Percentiles rank a stretch among this genome's conserved stretches.
phyloP scores from a whole-genome alignment of 805 yeast genomes.

The Candida jianshihensis region DNA sequence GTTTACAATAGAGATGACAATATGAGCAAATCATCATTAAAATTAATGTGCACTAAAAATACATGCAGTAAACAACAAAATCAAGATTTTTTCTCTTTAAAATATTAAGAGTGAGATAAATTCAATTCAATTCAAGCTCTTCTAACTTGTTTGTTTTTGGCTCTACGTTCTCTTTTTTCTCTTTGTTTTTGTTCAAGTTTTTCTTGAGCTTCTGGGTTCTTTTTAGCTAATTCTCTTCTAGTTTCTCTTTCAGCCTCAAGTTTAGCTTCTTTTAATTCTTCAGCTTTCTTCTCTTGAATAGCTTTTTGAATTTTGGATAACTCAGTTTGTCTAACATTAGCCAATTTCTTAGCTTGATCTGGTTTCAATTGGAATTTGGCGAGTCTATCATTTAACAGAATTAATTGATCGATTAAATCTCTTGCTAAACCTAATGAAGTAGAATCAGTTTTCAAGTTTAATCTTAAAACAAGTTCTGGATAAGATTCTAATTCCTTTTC shows the following conservation, averaged over 20 bases:
- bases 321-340: conserved; percentile 72
- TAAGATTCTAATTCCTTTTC: conserved; percentile 47
- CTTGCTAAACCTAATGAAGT: conserved; percentile 44
- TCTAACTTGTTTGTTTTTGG: conserved; percentile 36
- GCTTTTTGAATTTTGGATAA: conserved; percentile 59
- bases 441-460: conserved; percentile 42
- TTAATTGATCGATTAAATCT: conserved; percentile 45
- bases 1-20: too few species aligned
- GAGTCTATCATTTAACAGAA: conserved; percentile 48
- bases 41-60: too few species aligned
- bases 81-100: not conserved
- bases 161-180: conserved; percentile 80
- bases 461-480: conserved; percentile 45
- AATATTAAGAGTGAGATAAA: too few species aligned
- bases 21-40: too few species aligned
- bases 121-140: conserved; percentile 11
- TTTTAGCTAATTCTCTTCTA: conserved; percentile 47
- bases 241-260: conserved; percentile 61
- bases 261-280: conserved; percentile 62
- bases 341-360: conserved; percentile 71
- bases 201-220: conserved; percentile 73
- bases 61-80: too few species aligned
- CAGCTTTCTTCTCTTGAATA: conserved; percentile 60
- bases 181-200: conserved; percentile 70
- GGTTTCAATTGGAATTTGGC: conserved; percentile 53